Evolutionary conservation across 768 basidiomycete genomes (phyloP), one percentile per base, ranked within the genome.

Genomic region (Boletales sp.): DNA sequence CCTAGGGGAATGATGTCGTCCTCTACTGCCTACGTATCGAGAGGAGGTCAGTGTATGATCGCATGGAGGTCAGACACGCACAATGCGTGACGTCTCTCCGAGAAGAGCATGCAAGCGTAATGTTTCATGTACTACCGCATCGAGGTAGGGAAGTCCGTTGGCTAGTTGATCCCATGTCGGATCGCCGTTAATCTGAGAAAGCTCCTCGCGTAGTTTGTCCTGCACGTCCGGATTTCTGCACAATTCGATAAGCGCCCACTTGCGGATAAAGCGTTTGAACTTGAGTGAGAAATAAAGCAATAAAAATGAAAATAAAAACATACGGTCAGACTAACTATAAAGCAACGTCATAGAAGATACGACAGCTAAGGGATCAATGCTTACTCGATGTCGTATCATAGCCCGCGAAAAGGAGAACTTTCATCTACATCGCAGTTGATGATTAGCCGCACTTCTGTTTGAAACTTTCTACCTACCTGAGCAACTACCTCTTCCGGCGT

Each of bases 1-100:
- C 69, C 68, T 7, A 87, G 71, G 0, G 84, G 85, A 8, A 88
- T 72, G 0, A 81, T 58, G 51, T 83, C 79, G 57, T 86, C 83
- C 50, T 75, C 66, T 1, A 62, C 57, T 0, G 80, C 75, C 74
- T 82, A 25, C 21, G 21, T 25, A 25, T 5, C 21, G 21, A 25
- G 21, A 2, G 21, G 21, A 25, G 21, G 21, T 25, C 3, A 25
- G 21, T 25, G 21, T 11, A 2, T 25, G 21, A 5, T 25, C 21
- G 5, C 21, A 28, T 8, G 21, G 40, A 10, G 8, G 3, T 21
- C 1, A 32, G 10, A 39, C 15, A 44, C 58, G 12, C 45, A 57
- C 58, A 5, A 60, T 15, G 9, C 50, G 54, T 0, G 53, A 17
- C 9, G 56, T 15, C 28, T 71, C 65, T 5, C 46, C 40, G 8